A percentile compares a stretch with the other conserved stretches of the same genome.
phyloP scores from a whole-genome alignment of 2,329 filamentous ascomycete genomes.

The Fusarium ambrosium region DNA sequence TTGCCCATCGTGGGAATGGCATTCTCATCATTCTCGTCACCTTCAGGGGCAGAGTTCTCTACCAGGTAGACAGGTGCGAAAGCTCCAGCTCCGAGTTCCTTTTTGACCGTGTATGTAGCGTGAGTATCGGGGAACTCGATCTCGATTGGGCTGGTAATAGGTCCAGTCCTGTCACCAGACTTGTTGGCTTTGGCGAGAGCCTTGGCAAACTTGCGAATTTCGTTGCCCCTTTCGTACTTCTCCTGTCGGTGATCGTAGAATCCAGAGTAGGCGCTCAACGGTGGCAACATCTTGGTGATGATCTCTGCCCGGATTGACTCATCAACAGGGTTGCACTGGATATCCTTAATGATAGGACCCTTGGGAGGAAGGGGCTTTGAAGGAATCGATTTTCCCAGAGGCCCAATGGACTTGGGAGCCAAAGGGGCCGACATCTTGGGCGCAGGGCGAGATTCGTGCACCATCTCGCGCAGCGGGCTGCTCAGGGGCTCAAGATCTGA shows the following conservation, averaged over 20 bases:
- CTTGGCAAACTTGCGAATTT: slow-evolving; percentile 88
- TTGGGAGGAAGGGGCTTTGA: slow-evolving; percentile 63
- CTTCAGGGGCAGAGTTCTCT: slow-evolving; percentile 74
- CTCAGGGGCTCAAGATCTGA: slow-evolving; percentile 64
- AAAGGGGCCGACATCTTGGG: slow-evolving; percentile 67
- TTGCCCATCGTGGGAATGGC: slow-evolving; percentile 69
- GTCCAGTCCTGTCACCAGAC: slow-evolving; percentile 71
- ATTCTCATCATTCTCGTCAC: slow-evolving; percentile 61
- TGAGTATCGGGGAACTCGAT: slow-evolving; percentile 76
- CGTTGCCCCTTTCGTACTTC: slow-evolving; percentile 74
- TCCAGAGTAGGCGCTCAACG: slow-evolving; percentile 80
- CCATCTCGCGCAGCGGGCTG: slow-evolving; percentile 79
- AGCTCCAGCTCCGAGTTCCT: slow-evolving; percentile 91
- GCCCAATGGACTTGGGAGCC: slow-evolving; percentile 55
- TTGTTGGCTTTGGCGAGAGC: slow-evolving; percentile 69
- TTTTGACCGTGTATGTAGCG: slow-evolving; percentile 81
- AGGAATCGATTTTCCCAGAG: slow-evolving; percentile 50
- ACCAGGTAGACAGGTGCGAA: slow-evolving; percentile 96
- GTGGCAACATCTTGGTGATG: slow-evolving; percentile 78
- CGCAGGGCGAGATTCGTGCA: slow-evolving; percentile 64
- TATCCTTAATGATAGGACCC: slow-evolving; percentile 83
- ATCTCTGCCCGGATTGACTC: slow-evolving; percentile 81
- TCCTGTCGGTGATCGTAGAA: slow-evolving; percentile 80
- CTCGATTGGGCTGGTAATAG: slow-evolving; percentile 70
- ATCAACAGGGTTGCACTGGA: slow-evolving; percentile 91